Conservation (phyloP, 352 stramenopile species). For the Globisporangium viniferum region DNA sequence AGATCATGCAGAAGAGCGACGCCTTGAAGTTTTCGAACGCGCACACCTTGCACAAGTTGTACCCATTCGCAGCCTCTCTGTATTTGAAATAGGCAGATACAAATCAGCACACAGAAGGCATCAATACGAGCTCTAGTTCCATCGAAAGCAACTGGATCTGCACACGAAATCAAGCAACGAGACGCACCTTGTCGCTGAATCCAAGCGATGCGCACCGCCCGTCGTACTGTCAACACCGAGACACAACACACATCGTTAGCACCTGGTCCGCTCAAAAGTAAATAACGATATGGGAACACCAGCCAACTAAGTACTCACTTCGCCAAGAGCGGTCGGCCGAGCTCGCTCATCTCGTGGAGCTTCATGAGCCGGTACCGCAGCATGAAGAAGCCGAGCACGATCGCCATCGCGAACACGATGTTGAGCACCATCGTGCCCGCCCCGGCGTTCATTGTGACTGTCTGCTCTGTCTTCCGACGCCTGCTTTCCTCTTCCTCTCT, state of each 20-base stretch:
- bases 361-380: slow-evolving; percentile 44
- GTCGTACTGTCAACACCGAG: slow-evolving; percentile 19
- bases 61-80: slow-evolving; percentile 49
- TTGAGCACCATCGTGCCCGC: slow-evolving; percentile 36
- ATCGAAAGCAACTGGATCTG: not conserved
- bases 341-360: slow-evolving; percentile 42
- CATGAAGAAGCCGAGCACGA: slow-evolving; percentile 50
- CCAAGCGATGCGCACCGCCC: slow-evolving; percentile 41
- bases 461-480: not conserved
- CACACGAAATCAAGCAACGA: not conserved
- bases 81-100: not conserved
- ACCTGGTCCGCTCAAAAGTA: not conserved
- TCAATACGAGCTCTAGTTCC: not conserved
- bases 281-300: not conserved
- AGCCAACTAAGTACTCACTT: slow-evolving; percentile 31
- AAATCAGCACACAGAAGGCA: not conserved
- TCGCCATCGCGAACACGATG: slow-evolving; percentile 35
- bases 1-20: slow-evolving; percentile 42
- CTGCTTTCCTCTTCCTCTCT: not conserved
- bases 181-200: slow-evolving; percentile 34
- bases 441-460: not conserved
- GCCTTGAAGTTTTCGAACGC: slow-evolving; percentile 65
- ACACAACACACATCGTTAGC: slow-evolving; percentile 4
- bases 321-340: slow-evolving; percentile 47
- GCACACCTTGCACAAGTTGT: slow-evolving; percentile 38